phyloP scores from a whole-genome alignment of 306 rosid species.

The Lathyrus sativus region DNA sequence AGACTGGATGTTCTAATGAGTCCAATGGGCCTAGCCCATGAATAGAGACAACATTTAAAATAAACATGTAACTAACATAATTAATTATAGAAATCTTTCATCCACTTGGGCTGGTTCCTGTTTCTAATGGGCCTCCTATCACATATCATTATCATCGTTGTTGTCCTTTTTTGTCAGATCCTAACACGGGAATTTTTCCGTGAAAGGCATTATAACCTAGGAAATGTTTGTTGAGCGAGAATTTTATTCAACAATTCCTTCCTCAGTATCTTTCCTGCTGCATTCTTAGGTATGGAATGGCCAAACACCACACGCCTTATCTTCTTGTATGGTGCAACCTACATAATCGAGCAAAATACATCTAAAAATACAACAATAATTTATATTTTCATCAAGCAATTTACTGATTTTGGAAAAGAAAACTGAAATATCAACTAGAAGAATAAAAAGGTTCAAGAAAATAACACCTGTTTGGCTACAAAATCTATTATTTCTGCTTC shows the following conservation, averaged over 20 bases:
- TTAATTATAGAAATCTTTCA: too few species aligned
- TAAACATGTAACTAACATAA: too few species aligned
- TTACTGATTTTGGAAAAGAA: neutral
- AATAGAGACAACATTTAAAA: too few species aligned
- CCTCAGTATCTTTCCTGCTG: conserved; percentile 56
- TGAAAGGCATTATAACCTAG: conserved; percentile 30
- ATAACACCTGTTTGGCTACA: conserved; percentile 57
- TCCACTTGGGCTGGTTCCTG: too few species aligned
- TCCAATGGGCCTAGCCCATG: too few species aligned
- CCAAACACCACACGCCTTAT: conserved; percentile 50
- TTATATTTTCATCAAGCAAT: neutral
- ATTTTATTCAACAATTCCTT: conserved; percentile 55
- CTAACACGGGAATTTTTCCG: neutral
- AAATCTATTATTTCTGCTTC: conserved; percentile 52
- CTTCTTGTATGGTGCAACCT: conserved; percentile 71
- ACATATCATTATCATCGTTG: neutral
- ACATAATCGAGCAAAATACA: conserved; percentile 6
- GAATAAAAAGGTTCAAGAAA: neutral
- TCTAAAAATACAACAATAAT: neutral
- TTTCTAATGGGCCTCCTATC: too few species aligned
- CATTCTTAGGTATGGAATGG: conserved; percentile 57
- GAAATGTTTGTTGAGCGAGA: conserved; percentile 3
- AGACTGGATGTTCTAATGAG: too few species aligned
- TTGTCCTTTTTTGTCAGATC: neutral
- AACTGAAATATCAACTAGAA: neutral